phyloP scores from a whole-genome alignment of 805 yeast genomes.

The Candida vaughaniae region DNA sequence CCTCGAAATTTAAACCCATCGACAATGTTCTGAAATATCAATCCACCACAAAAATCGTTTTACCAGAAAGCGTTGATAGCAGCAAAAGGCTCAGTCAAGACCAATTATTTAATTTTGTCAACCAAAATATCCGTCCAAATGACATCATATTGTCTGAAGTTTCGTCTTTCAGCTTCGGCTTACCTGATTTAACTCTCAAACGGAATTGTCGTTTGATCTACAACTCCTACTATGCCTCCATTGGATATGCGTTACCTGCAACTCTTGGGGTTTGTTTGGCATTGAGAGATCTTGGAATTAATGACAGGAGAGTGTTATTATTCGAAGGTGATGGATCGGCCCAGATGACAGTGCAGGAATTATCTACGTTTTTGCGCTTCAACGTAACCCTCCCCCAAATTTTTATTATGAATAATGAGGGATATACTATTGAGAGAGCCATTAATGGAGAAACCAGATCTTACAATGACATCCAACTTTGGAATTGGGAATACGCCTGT shows the following conservation, averaged over 20 bases:
- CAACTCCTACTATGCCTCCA: slow-evolving; percentile 79
- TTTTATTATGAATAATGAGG: slow-evolving; percentile 77
- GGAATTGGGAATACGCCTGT: slow-evolving; percentile 78
- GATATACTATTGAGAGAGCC: slow-evolving; percentile 87
- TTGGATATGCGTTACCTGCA: slow-evolving; percentile 87
- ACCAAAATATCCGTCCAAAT: slow-evolving; percentile 47
- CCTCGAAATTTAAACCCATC: slow-evolving; percentile 10
- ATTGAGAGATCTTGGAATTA: slow-evolving; percentile 49
- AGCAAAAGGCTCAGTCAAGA: slow-evolving; percentile 21
- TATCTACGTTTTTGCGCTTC: slow-evolving; percentile 60
- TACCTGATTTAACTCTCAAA: slow-evolving; percentile 67
- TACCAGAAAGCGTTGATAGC: background rate
- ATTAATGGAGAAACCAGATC: slow-evolving; percentile 74
- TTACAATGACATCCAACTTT: slow-evolving; percentile 79
- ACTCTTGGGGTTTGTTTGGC: slow-evolving; percentile 82
- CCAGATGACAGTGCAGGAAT: slow-evolving; percentile 90
- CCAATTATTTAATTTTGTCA: slow-evolving; percentile 34
- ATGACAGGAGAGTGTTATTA: slow-evolving; percentile 58
- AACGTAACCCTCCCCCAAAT: slow-evolving; percentile 56
- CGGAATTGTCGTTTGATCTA: slow-evolving; percentile 50
- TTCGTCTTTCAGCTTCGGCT: slow-evolving; percentile 77
- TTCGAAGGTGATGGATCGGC: slow-evolving; percentile 94
- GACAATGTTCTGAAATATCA: slow-evolving; percentile 18
- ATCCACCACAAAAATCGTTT: slow-evolving; percentile 1
- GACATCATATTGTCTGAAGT: slow-evolving; percentile 81